phyloP scores from a whole-genome alignment of 192 early-diverging fungal genomes.

The Gryganskiella cystojenkinii region DNA sequence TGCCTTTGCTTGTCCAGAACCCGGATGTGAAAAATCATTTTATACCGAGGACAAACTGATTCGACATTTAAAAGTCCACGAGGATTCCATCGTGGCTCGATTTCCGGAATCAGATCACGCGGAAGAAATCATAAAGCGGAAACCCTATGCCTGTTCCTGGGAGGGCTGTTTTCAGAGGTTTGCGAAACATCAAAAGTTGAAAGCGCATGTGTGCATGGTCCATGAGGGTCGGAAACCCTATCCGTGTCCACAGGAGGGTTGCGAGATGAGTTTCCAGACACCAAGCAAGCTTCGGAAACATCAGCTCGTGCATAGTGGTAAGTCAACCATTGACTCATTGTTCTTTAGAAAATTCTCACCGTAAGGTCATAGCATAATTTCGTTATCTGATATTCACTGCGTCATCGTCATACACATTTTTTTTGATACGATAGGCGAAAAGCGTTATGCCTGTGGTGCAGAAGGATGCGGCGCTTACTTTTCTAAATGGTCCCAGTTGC shows the following conservation, averaged over 20 bases:
- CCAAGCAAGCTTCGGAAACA: conserved; percentile 54
- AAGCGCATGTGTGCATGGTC: conserved; percentile 49
- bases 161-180: conserved; percentile 50
- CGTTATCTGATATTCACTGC: neutral
- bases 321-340: too few relatives aligned
- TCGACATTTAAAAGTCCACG: conserved; percentile 50
- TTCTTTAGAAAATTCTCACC: too few relatives aligned
- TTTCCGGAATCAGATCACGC: conserved; percentile 3
- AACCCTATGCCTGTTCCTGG: conserved; percentile 50
- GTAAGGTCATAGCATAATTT: neutral
- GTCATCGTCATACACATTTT: too few relatives aligned
- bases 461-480: conserved; percentile 46
- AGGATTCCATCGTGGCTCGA: conserved; percentile 3
- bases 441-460: conserved; percentile 50
- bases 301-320: conserved; percentile 40
- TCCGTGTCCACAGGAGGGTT: conserved; percentile 48
- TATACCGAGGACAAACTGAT: conserved; percentile 41
- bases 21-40: conserved; percentile 48
- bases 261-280: conserved; percentile 50
- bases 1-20: conserved; percentile 26
- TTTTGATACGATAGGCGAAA: conserved; percentile 20
- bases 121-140: conserved; percentile 19
- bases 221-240: conserved; percentile 55
- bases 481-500: conserved; percentile 50
- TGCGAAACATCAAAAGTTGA: conserved; percentile 49